Base-by-base conservation (phyloP, 2,329 filamentous ascomycete species). In the Nectriaceae sp. region DNA sequence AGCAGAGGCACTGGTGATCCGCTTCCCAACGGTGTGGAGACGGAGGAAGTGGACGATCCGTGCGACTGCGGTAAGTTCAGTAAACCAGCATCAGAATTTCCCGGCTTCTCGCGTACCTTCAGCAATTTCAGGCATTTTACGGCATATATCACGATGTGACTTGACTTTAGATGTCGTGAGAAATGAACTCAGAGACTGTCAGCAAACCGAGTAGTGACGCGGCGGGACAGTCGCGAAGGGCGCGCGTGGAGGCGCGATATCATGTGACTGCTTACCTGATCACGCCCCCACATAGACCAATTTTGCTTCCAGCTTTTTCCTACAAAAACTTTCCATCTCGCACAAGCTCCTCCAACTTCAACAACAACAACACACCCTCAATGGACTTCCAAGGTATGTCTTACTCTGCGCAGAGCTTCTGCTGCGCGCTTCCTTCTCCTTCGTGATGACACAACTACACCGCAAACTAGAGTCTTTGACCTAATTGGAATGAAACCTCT, bases 401-500 rank as follows among this genome's bases (percentile, higher is more conserved):
- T 44, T 18, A 36, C 46, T 35, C 21, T 41, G 45, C 56, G 55
- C 22, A 35, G 20, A n/a, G n/a, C n/a, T 38, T 13, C 44, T 18
- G 42, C 47, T 54, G 44, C 52, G 41, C 51, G 46, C 42, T 53
- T 21, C 36, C 38, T 37, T 52, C 48, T 51, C 56, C 53, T 76
- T 72, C 73, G 70, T 90, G 89, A 93, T 93, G 89, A 92, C 85
- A 90, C 75, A 70, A 77, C 76, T 79, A 81, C 86, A 90, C 88
- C 87, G 82, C 85, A 86, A 92, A 92, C 89, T 95, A 95, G 90
- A 95, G 90, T 95, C 90, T 95, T 94, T 94, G 90, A 95, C 85
- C 87, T 77, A 70, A 53, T 69, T 70, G 79, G 84, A 80, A 87
- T 93, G 89, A 92, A 92, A 93, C 86, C 72, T 83, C 72, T 69